These are phyloP conservation scores for Penicillium janthinellum DNA, from an alignment of 2,329 filamentous ascomycete species.

Conservation along the genomic window DNA sequence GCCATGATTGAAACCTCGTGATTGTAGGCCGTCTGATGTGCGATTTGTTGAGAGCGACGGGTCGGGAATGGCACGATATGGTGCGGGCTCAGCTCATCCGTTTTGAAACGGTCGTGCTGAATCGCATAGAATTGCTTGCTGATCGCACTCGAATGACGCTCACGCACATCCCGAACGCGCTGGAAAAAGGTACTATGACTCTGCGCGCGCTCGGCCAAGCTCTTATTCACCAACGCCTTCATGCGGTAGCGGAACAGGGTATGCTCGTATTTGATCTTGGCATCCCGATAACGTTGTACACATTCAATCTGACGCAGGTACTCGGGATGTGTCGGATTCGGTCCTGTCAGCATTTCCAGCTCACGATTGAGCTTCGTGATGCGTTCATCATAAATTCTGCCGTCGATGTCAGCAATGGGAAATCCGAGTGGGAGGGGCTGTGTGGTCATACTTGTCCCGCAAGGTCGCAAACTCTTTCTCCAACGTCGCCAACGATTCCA, in stretches of 20 bases:
- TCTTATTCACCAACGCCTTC: slow-evolving; percentile 71
- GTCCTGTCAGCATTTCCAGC: slow-evolving; percentile 60
- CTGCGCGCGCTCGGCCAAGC: slow-evolving; percentile 79
- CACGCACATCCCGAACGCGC: slow-evolving; percentile 77
- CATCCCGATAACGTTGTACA: slow-evolving; percentile 77
- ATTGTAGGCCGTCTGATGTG: slow-evolving; percentile 89
- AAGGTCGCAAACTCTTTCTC: slow-evolving; percentile 88
- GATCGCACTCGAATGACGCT: slow-evolving; percentile 75
- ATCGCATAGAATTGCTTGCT: slow-evolving; percentile 92
- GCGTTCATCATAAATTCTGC: slow-evolving; percentile 83
- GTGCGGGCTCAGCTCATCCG: slow-evolving; percentile 75
- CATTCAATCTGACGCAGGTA: slow-evolving; percentile 87
- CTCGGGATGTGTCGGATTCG: slow-evolving; percentile 76
- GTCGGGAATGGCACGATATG: slow-evolving; percentile 81
- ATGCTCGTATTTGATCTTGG: slow-evolving; percentile 75
- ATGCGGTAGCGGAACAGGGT: slow-evolving; percentile 73
- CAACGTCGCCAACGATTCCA: slow-evolving; percentile 76
- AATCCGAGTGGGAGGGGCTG: too few relatives aligned
- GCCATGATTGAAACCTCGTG: slow-evolving; percentile 89
- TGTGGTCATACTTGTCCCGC: slow-evolving; percentile 59
- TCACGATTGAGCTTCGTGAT: slow-evolving; percentile 76
- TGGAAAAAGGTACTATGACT: slow-evolving; percentile 91
- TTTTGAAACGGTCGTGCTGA: slow-evolving; percentile 80
- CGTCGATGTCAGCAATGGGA: slow-evolving; percentile 15
- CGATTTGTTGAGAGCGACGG: slow-evolving; percentile 73